A percentile compares a stretch with the other conserved stretches of the same genome.
Conservation (phyloP, 202 grass and related monocot species). For the Tripidium arundinaceum region DNA sequence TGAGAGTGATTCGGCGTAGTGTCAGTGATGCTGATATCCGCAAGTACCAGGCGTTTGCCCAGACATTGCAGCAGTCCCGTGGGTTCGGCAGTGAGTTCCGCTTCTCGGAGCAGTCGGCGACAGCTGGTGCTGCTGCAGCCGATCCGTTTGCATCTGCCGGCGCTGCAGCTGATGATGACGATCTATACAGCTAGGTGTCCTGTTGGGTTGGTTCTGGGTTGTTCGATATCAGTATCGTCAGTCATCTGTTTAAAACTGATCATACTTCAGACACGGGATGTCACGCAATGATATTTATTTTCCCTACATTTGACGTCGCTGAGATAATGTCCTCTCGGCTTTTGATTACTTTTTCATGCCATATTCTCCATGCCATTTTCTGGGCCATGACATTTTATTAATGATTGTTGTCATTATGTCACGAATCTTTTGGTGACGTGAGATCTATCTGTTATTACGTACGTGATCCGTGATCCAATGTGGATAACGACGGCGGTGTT, state of each 20-base stretch:
- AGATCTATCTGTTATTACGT: too few species aligned
- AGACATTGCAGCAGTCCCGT: slow-evolving; percentile 84
- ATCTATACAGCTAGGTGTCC: slow-evolving; percentile 70
- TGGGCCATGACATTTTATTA: too few species aligned
- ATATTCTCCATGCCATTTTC: too few species aligned
- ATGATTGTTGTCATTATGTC: too few species aligned
- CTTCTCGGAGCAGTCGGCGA: slow-evolving; percentile 51
- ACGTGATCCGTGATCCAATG: too few species aligned
- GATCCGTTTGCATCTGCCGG: slow-evolving; percentile 55
- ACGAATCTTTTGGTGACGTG: too few species aligned
- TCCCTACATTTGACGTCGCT: slow-evolving; percentile 15
- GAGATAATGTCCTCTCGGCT: neutral
- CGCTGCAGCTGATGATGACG: slow-evolving; percentile 58
- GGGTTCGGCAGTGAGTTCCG: slow-evolving; percentile 83
- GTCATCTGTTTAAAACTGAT: slow-evolving; percentile 24
- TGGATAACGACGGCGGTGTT: too few species aligned
- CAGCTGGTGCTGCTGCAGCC: slow-evolving; percentile 19
- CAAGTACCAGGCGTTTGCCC: slow-evolving; percentile 89
- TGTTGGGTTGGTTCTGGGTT: neutral
- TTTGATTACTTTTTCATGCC: too few species aligned
- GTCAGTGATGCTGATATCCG: slow-evolving; percentile 75
- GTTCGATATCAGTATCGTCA: slow-evolving; percentile 9
- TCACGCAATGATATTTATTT: slow-evolving; percentile 34
- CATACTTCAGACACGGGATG: slow-evolving; percentile 14
- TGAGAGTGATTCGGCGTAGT: slow-evolving; percentile 64